Conservation (phyloP, 768 basidiomycete species). For the Leucocoprinus birnbaumii region DNA sequence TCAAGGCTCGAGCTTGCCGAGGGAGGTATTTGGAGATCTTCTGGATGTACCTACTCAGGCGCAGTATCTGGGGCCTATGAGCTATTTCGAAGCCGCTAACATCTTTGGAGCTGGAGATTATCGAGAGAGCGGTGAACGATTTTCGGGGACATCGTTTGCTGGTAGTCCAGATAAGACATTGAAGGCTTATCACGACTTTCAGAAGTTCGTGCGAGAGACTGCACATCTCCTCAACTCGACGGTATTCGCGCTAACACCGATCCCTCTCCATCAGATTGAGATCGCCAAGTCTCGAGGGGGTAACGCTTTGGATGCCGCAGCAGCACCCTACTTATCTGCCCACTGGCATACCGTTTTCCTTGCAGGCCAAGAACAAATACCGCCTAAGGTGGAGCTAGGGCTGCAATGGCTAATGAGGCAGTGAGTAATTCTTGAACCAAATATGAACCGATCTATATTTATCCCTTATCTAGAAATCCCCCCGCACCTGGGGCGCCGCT, state of each 20-base stretch:
- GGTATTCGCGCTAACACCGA: constrained; percentile 35
- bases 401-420: constrained; percentile 24
- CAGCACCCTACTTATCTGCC: constrained; percentile 30
- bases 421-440: constrained; percentile 21
- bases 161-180: constrained; percentile 25
- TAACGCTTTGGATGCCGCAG: constrained; percentile 35
- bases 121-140: constrained; percentile 30
- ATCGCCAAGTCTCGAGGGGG: constrained; percentile 31
- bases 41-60: constrained; percentile 30
- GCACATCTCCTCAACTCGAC: constrained; percentile 23
- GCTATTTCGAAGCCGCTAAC: constrained; percentile 32
- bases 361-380: constrained; percentile 16
- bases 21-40: constrained; percentile 34
- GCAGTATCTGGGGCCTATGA: constrained; percentile 25
- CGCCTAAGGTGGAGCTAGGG: constrained; percentile 21
- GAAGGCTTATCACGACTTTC: constrained; percentile 29
- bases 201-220: constrained; percentile 20
- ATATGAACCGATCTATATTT: background rate
- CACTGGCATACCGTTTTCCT: constrained; percentile 29
- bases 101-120: constrained; percentile 26
- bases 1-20: constrained; percentile 30
- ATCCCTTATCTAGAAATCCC: constrained; percentile 25
- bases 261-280: constrained; percentile 30
- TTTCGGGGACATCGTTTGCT: constrained; percentile 34
- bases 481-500: constrained; percentile 35